phyloP scores from a whole-genome alignment of 169 alveolate species.

The Cryptosporidium viatorum region DNA sequence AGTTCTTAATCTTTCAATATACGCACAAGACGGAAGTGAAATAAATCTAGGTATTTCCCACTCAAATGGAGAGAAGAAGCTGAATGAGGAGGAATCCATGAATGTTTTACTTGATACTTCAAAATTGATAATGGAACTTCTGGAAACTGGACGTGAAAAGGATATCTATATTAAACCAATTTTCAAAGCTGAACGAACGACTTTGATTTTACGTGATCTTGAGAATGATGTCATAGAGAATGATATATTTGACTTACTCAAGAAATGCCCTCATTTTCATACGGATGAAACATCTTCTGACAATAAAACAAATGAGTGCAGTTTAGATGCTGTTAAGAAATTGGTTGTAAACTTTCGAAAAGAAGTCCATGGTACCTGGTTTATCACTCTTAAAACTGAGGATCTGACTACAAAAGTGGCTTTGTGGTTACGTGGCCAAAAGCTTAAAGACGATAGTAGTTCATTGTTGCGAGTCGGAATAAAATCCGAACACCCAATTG shows the following conservation, averaged over 20 bases:
- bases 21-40: not conserved
- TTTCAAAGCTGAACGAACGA: constrained; percentile 31
- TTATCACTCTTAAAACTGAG: constrained; percentile 44
- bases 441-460: not conserved
- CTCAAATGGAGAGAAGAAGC: not conserved
- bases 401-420: constrained; percentile 49
- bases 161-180: constrained; percentile 54
- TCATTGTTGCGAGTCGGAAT: constrained; percentile 18
- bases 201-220: constrained; percentile 59
- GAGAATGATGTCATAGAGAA: constrained; percentile 15
- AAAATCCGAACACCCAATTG: constrained; percentile 65
- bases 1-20: constrained; percentile 3
- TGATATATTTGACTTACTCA: constrained; percentile 16
- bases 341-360: constrained; percentile 12
- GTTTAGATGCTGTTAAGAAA: not conserved
- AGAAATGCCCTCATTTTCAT: constrained; percentile 36
- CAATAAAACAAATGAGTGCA: not conserved
- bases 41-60: not conserved
- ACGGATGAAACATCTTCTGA: not conserved
- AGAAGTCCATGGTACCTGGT: constrained; percentile 71
- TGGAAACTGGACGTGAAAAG: not conserved
- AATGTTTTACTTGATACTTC: not conserved
- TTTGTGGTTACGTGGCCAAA: constrained; percentile 57
- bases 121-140: not conserved
- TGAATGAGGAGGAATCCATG: not conserved